Evolutionary conservation across 257 asterid genomes (phyloP).

Genomic region (Mentha longifolia): DNA sequence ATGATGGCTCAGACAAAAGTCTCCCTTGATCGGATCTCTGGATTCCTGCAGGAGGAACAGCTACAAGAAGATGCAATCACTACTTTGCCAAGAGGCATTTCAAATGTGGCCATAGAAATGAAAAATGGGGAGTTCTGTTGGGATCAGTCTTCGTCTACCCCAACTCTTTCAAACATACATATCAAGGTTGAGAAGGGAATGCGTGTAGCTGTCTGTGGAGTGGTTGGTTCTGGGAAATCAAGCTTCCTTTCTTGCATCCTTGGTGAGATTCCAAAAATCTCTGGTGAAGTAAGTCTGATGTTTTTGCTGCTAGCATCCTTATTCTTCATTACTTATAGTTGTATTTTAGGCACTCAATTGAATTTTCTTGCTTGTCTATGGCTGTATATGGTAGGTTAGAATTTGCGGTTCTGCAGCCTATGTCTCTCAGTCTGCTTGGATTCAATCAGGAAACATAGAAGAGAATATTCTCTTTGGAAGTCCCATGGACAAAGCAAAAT

Average conservation of each 20-base stretch:
- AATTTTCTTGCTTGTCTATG: conserved; percentile 32
- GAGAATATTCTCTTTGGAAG: conserved; percentile 92
- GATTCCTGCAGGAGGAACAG: conserved; percentile 52
- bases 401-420: conserved; percentile 93
- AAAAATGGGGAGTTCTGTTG: conserved; percentile 52
- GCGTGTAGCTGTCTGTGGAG: conserved; percentile 64
- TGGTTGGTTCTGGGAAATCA: conserved; percentile 67
- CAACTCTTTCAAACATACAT: conserved; percentile 44
- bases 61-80: conserved; percentile 49
- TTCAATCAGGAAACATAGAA: conserved; percentile 94
- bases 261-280: conserved; percentile 57
- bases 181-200: conserved; percentile 51
- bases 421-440: conserved; percentile 98
- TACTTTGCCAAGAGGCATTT: conserved; percentile 48
- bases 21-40: conserved; percentile 55
- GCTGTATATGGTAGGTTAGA: conserved; percentile 64
- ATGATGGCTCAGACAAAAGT: conserved; percentile 66
- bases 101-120: conserved; percentile 52
- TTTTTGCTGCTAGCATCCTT: conserved; percentile 15
- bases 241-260: conserved; percentile 62
- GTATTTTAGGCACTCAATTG: conserved; percentile 20
- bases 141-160: conserved; percentile 43
- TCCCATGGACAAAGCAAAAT: conserved; percentile 91
- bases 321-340: background rate
- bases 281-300: conserved; percentile 51